Evolutionary conservation across 768 basidiomycete genomes (phyloP), one percentile per base, ranked within the genome.

Genomic region (Mycena vitilis): DNA sequence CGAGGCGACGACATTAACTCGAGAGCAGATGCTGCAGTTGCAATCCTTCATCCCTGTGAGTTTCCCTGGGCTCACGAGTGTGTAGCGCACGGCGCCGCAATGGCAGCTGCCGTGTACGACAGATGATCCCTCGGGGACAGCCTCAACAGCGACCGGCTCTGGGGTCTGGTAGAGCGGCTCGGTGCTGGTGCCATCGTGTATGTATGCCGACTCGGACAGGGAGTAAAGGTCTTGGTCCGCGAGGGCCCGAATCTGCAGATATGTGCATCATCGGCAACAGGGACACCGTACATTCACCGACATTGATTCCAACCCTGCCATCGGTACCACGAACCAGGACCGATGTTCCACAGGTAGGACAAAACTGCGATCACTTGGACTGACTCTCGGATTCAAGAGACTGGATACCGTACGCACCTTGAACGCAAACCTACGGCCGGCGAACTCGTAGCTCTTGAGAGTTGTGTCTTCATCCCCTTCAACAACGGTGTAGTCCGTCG

Each of bases 21-120:
- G 51, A 7, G 37, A 57, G 49, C 69, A 70, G 11, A 66, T 66
- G 49, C 69, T 70, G 64, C 69, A 70, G 37, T 70, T 59, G 64
- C 69, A 70, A 12, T 45, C 47, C 11, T 12, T 45, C 34, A 55
- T 65, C 2, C 13, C 2, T 15, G 51, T 51, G 45, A 70, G n/a
- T 12, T 61, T n/a, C 30, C 63, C 49, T 0, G 56, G 48, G 49
- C 15, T 59, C n/a, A 54, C 48, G 16, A 66, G 15, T 15, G 55
- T 22, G 23, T 58, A 70, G 23, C 34, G 47, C 12, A 70, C 65
- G 7, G 69, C 69, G 15, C 69, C 69, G 52, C 69, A 70, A 22
- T 70, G 69, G 65, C 69, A 70, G 55, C 51, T 66, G 9, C 69
- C 69, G 7, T 47, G 22, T n/a, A 66, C 66, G 4, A 52, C 48